Base-by-base conservation (phyloP, 1,284 basidiomycete genomes). In the Anthracocystis panici-leucophaei region DNA sequence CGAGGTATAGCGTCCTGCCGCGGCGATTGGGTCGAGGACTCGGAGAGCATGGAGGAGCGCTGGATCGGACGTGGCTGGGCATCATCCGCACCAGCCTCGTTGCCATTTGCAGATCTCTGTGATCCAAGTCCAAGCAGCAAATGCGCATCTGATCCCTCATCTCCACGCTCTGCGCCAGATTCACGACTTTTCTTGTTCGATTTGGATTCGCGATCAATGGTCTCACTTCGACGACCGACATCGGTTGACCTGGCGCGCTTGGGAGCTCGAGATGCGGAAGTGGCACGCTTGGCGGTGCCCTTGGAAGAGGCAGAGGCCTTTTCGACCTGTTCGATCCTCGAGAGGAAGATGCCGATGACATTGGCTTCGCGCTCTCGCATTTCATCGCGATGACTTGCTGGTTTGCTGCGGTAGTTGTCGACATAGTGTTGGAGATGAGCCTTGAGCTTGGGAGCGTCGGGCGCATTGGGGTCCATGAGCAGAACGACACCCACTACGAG, bases 401-500 rank as follows among this genome's bases (percentile, higher is more conserved):
- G 57, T 12, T 56, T 53, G 21, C 52, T 40, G 18, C 52, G 41
- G 20, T 70, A 60, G 23, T 41, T 65, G 29, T 65, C 54, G 62
- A 73, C 60, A 61, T 68, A 80, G 46, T 67, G 72, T 44, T 68
- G 54, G 33, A 78, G 62, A 31, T 78, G 77, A 5, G 54, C 56
- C n/a, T 70, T 64, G 29, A 82, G 55, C 35, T 64, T 65, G n/a
- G 63, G 64, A 20, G 77, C 75, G 33, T 83, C 60, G 16, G 57
- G 42, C 2, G 69, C 75, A 12, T 61, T 54, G 1, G 82, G 82
- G 16, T 75, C 73, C 57, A 83, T 73, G 25, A 84, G 71, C 12
- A 81, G 57, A 4, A 79, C 65, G 12, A 84, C 69, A 3, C 82
- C 79, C 1, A 68, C 63, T 6, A 82, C 72, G 40, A 84, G 72